Evolutionary conservation across 352 stramenopile species (phyloP).

Genomic region (Phytophthora vignae): DNA sequence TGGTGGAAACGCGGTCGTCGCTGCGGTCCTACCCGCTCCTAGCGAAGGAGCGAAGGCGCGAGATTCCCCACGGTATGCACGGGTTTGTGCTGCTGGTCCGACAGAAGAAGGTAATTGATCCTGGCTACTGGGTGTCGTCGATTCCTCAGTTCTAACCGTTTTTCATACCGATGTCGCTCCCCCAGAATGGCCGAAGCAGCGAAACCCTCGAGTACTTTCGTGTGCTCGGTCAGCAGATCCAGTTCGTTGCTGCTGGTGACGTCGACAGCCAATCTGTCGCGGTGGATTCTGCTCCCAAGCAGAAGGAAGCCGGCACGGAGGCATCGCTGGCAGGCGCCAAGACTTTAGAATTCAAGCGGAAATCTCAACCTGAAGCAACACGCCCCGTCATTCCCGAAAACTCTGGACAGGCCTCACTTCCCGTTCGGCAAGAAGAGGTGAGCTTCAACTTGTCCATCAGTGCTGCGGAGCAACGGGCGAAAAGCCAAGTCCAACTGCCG

Average conservation of each 20-base stretch:
- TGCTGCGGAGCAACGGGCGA: conserved; percentile 58
- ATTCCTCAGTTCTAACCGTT: conserved; percentile 8
- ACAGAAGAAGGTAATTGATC: conserved; percentile 66
- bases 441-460: conserved; percentile 82
- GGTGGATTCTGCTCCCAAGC: not conserved
- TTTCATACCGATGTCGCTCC: not conserved
- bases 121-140: not conserved
- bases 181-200: conserved; percentile 69
- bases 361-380: conserved; percentile 10
- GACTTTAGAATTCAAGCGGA: conserved; percentile 12
- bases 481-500: conserved; percentile 70
- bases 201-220: conserved; percentile 79
- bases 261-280: not conserved
- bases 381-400: not conserved
- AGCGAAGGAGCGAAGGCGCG: conserved; percentile 62
- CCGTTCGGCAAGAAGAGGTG: conserved; percentile 63
- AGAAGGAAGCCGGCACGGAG: conserved; percentile 5
- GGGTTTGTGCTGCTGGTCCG: conserved; percentile 65
- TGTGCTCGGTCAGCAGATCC: conserved; percentile 30
- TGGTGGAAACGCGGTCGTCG: conserved; percentile 67
- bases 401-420: conserved; percentile 38
- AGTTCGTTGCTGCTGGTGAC: conserved; percentile 32
- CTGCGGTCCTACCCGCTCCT: conserved; percentile 65
- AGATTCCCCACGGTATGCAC: conserved; percentile 68
- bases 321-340: not conserved